Evolutionary conservation across 2,329 filamentous ascomycete genomes (phyloP).

Genomic region (Neofusicoccum umdonicola): DNA sequence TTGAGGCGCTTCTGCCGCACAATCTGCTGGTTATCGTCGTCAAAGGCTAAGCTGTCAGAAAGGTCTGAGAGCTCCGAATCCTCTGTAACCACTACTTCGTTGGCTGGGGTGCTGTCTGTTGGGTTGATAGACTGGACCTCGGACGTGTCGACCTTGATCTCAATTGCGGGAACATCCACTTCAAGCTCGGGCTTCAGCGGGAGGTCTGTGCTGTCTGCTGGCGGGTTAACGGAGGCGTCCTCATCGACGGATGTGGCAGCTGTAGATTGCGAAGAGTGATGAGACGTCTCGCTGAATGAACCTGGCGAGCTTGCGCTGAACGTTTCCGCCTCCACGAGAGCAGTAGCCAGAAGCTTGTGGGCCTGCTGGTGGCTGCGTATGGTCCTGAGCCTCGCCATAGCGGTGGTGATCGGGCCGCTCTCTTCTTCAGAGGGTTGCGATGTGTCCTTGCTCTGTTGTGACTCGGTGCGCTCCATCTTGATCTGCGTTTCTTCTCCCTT

Average conservation of each 20-base stretch:
- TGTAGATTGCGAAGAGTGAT: conserved; percentile 36
- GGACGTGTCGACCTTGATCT: conserved; percentile 27
- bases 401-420: background rate
- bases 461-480: conserved; percentile 34
- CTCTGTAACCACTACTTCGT: background rate
- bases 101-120: background rate
- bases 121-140: background rate
- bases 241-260: conserved; percentile 39
- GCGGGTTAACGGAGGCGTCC: conserved; percentile 22
- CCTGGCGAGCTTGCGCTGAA: conserved; percentile 10
- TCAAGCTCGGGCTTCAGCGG: conserved; percentile 22
- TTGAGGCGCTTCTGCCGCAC: conserved; percentile 33
- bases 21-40: conserved; percentile 35
- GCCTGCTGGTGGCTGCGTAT: conserved; percentile 33
- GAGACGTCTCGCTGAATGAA: conserved; percentile 26
- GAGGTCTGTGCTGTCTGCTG: background rate
- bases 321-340: conserved; percentile 25
- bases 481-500: conserved; percentile 1
- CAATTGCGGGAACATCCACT: conserved; percentile 25
- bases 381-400: conserved; percentile 23
- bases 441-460: conserved; percentile 28
- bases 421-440: conserved; percentile 1
- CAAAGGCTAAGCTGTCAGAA: conserved; percentile 37
- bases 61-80: conserved; percentile 41
- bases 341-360: conserved; percentile 29